Evolutionary conservation across 2,329 filamentous ascomycete genomes (phyloP).

Genomic region (Colletotrichum spinosum): DNA sequence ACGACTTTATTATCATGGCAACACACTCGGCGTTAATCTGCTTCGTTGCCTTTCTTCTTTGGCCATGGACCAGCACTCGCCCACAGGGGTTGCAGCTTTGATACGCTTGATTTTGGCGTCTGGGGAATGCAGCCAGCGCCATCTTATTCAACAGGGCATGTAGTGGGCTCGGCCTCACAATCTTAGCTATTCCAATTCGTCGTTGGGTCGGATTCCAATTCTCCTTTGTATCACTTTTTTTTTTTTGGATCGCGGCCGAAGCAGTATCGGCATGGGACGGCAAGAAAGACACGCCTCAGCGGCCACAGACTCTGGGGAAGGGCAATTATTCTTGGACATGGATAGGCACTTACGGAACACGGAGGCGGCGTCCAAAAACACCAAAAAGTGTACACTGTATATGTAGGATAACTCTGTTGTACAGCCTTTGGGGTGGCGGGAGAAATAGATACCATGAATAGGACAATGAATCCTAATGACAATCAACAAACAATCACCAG

Average conservation of each 20-base stretch:
- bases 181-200: background rate
- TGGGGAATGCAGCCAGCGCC: background rate
- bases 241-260: constrained; percentile 17
- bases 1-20: constrained; percentile 15
- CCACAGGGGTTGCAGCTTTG: background rate
- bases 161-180: background rate
- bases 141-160: background rate
- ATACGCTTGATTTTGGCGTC: constrained; percentile 10
- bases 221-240: constrained; percentile 10
- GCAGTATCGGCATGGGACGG: background rate
- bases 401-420: constrained; percentile 37
- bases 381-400: constrained; percentile 26
- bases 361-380: constrained; percentile 18
- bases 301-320: no score
- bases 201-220: constrained; percentile 7
- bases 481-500: background rate
- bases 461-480: constrained; percentile 30
- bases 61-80: constrained; percentile 7
- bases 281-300: no score
- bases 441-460: constrained; percentile 31
- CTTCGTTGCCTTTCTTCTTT: constrained; percentile 13
- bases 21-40: constrained; percentile 29
- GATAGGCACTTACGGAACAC: no score
- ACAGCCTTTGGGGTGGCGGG: constrained; percentile 18
- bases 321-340: background rate